Conservation (phyloP, 495 filamentous ascomycete genomes). For the Pyronema omphalodes region DNA sequence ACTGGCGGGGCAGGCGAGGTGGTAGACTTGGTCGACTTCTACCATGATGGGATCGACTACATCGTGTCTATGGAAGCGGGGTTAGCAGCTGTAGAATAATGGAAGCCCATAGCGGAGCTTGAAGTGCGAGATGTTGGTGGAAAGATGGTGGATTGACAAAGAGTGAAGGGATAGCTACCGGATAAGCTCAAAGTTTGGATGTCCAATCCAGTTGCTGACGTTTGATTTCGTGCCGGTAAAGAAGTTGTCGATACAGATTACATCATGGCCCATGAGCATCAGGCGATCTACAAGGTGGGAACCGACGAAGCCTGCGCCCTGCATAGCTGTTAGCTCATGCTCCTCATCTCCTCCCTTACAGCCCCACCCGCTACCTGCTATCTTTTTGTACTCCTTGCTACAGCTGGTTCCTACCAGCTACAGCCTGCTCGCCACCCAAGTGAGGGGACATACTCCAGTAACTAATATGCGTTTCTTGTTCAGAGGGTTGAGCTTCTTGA, state of each 20-base stretch:
- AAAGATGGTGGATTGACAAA: not conserved
- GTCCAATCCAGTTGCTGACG: conserved; percentile 19
- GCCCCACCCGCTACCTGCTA: too few species aligned
- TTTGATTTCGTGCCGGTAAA: conserved; percentile 22
- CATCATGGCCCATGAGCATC: conserved; percentile 23
- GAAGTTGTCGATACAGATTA: conserved; percentile 23
- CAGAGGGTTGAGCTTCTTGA: conserved; percentile 10
- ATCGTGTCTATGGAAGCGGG: conserved; percentile 16
- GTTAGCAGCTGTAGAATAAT: not conserved
- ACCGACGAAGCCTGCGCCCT: conserved; percentile 25
- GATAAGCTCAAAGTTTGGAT: conserved; percentile 21
- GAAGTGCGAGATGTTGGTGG: too few species aligned
- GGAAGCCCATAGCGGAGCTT: not conserved
- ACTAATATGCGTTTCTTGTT: conserved; percentile 21
- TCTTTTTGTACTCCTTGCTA: too few species aligned
- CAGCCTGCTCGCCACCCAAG: not conserved
- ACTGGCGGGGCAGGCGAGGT: conserved; percentile 24
- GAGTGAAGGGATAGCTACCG: conserved; percentile 13
- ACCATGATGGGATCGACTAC: conserved; percentile 21
- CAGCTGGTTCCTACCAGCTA: too few species aligned
- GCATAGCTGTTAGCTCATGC: not conserved
- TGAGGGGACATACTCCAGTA: conserved; percentile 12
- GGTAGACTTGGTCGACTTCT: conserved; percentile 24
- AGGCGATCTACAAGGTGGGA: conserved; percentile 24
- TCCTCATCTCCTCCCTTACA: not conserved